Conservation (phyloP, 345 rosid genomes). For the Raphanus sativus region DNA sequence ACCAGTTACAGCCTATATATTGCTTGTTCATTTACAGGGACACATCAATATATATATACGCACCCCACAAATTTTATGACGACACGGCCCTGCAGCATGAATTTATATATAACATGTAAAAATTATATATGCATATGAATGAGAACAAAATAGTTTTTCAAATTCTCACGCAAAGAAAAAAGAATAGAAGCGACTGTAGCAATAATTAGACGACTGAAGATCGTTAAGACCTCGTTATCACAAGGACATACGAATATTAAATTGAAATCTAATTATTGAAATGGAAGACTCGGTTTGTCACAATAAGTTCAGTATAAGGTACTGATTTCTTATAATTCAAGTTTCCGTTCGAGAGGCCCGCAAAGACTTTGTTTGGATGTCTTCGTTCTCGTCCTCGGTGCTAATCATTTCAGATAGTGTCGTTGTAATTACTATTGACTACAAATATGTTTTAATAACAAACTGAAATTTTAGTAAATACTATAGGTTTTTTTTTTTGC, state of each 20-base stretch:
- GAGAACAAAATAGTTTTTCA: background rate
- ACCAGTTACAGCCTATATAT: too few relatives aligned
- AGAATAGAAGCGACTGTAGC: background rate
- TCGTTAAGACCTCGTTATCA: slow-evolving; percentile 43
- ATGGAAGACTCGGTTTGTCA: slow-evolving; percentile 8
- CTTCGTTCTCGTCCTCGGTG: background rate
- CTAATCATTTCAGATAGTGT: slow-evolving; percentile 8
- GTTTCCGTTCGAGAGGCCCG: slow-evolving; percentile 35
- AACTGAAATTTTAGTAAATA: too few relatives aligned
- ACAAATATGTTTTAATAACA: too few relatives aligned
- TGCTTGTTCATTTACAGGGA: too few relatives aligned
- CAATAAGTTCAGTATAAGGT: slow-evolving; percentile 7
- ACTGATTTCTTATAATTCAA: slow-evolving; percentile 29
- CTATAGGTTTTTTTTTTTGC: too few relatives aligned
- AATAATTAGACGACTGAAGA: slow-evolving; percentile 15
- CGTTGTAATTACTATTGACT: too few relatives aligned
- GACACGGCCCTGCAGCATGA: too few relatives aligned
- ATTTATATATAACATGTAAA: too few relatives aligned
- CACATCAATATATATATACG: too few relatives aligned
- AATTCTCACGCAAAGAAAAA: slow-evolving; percentile 27
- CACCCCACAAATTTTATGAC: too few relatives aligned
- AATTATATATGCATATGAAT: too few relatives aligned
- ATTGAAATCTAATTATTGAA: slow-evolving; percentile 7
- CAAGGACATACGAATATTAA: slow-evolving; percentile 27
- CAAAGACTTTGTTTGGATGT: slow-evolving; percentile 33